These are phyloP conservation scores for Fusarium clavum DNA, from an alignment of 2,329 filamentous ascomycete genomes.

Conservation along the genomic window DNA sequence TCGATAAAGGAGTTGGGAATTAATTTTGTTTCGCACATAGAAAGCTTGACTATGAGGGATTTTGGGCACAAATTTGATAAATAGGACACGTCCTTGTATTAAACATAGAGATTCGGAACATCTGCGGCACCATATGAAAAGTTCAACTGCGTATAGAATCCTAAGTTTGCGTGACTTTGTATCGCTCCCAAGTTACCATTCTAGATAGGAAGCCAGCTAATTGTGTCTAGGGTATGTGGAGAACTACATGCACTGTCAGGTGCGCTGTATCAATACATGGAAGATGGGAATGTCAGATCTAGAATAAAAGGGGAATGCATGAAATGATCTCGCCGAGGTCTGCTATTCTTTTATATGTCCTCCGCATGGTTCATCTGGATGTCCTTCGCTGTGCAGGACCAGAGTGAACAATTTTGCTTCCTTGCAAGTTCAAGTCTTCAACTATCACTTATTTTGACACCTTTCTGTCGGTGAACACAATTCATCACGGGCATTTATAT, in stretches of 20 bases:
- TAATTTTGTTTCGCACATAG: slow-evolving; percentile 16
- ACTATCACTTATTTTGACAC: background rate
- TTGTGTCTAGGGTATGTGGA: background rate
- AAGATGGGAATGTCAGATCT: background rate
- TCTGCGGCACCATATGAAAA: slow-evolving; percentile 25
- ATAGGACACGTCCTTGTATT: background rate
- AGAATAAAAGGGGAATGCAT: background rate
- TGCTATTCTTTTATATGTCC: background rate
- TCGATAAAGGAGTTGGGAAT: slow-evolving; percentile 11
- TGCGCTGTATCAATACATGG: background rate
- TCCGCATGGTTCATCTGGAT: background rate
- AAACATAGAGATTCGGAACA: slow-evolving; percentile 4
- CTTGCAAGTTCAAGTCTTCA: background rate
- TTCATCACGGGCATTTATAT: background rate
- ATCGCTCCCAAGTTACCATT: background rate
- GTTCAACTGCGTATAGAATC: background rate
- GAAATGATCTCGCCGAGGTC: background rate
- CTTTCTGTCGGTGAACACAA: background rate
- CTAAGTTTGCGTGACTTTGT: background rate
- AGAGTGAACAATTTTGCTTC: background rate
- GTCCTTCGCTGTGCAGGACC: background rate
- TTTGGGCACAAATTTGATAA: slow-evolving; percentile 16
- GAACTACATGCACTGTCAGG: background rate
- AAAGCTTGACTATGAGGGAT: slow-evolving; percentile 5
- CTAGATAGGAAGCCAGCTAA: background rate